Percentiles rank a stretch among this genome's conserved stretches.
Evolutionary conservation across 192 early-diverging fungal species (phyloP).

Genomic region (Chytriomyces confervae): DNA sequence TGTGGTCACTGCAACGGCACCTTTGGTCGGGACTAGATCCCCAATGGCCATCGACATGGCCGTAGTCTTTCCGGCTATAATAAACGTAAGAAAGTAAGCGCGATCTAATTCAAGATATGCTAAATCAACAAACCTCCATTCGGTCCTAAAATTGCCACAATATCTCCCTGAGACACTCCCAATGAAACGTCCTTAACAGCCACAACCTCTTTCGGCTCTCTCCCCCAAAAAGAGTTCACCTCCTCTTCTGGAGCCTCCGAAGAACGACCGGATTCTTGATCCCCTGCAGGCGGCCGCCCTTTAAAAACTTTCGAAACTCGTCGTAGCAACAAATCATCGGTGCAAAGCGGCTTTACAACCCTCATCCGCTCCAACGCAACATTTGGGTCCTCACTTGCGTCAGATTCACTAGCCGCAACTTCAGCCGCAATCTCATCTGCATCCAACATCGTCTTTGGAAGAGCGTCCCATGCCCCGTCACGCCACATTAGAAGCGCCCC

Average conservation of each 20-base stretch:
- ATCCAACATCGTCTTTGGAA: slow-evolving; percentile 2
- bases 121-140: slow-evolving; percentile 29
- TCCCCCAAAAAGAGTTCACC: no score
- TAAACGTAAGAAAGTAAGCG: neutral
- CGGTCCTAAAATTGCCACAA: slow-evolving; percentile 44
- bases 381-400: slow-evolving; percentile 41
- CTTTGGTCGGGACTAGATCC: slow-evolving; percentile 32
- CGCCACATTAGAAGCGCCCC: neutral
- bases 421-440: slow-evolving; percentile 2
- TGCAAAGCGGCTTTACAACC: slow-evolving; percentile 34
- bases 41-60: slow-evolving; percentile 47
- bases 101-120: no score
- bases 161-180: slow-evolving; percentile 47
- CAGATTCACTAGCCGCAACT: neutral
- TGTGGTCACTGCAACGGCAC: slow-evolving; percentile 37
- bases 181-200: slow-evolving; percentile 69
- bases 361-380: slow-evolving; percentile 36
- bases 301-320: slow-evolving; percentile 36
- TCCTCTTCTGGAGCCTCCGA: no score
- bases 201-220: slow-evolving; percentile 21
- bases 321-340: slow-evolving; percentile 33
- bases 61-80: slow-evolving; percentile 51
- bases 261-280: neutral
- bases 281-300: neutral
- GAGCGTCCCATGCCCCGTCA: slow-evolving; percentile 3